Percentiles rank a stretch among this genome's conserved stretches.
Conservation (phyloP, 768 basidiomycete genomes). For the Butyriboletus loyo region DNA sequence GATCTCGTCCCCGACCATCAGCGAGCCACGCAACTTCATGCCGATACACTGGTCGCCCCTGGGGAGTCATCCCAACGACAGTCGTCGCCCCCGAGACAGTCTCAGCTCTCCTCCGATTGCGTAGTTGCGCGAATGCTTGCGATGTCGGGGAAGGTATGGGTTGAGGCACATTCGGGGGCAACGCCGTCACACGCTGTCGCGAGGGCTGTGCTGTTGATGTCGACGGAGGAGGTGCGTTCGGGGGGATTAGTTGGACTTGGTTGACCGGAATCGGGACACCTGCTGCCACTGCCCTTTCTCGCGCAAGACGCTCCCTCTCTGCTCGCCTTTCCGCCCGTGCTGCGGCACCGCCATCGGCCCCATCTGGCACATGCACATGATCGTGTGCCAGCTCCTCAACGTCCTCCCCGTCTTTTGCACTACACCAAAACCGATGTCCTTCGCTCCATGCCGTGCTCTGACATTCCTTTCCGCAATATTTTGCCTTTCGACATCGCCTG, state of each 20-base stretch:
- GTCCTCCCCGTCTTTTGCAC: constrained; percentile 56
- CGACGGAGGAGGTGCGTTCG: constrained; percentile 14
- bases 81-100: constrained; percentile 32
- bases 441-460: constrained; percentile 96
- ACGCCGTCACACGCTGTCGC: constrained; percentile 28
- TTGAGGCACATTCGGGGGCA: constrained; percentile 27
- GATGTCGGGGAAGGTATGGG: constrained; percentile 21
- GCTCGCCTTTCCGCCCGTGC: constrained; percentile 35
- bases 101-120: constrained; percentile 33
- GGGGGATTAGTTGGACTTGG: constrained; percentile 11
- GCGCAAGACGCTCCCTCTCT: constrained; percentile 34
- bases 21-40: constrained; percentile 28
- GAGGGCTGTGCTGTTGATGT: constrained; percentile 11
- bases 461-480: constrained; percentile 97
- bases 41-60: constrained; percentile 28
- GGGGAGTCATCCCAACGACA: constrained; percentile 26
- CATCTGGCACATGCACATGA: constrained; percentile 14
- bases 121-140: constrained; percentile 17
- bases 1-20: constrained; percentile 18
- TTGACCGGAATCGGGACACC: constrained; percentile 12
- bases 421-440: constrained; percentile 95
- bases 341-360: constrained; percentile 6
- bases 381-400: constrained; percentile 33
- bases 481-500: constrained; percentile 91
- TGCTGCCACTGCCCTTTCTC: constrained; percentile 22